A percentile compares a stretch with the other conserved stretches of the same genome.
phyloP scores from a whole-genome alignment of 1,139 yeast genomes.

The Blastobotrys niveus region DNA sequence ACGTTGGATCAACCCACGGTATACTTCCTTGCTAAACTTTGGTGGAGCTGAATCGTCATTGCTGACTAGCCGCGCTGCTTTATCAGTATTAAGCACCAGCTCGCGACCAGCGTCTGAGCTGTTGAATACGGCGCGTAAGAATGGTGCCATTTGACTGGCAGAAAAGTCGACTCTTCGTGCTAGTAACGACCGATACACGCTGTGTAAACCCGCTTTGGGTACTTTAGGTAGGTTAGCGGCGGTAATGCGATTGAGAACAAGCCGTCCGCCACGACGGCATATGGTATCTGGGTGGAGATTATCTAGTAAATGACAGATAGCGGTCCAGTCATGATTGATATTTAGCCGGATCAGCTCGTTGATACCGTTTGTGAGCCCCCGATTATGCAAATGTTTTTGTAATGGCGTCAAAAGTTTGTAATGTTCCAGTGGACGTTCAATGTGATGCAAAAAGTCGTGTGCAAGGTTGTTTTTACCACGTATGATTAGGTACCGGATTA shows the following conservation, averaged over 20 bases:
- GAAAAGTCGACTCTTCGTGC: slow-evolving; percentile 18
- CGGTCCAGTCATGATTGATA: neutral
- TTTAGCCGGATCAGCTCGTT: neutral
- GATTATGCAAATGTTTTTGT: neutral
- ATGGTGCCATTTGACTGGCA: slow-evolving; percentile 5
- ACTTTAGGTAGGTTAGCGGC: too few relatives aligned
- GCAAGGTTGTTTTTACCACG: neutral
- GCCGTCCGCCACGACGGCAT: too few relatives aligned
- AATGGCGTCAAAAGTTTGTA: too few relatives aligned
- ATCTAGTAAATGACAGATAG: neutral
- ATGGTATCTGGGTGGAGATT: too few relatives aligned
- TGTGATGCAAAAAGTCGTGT: slow-evolving; percentile 7
- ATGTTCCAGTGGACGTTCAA: too few relatives aligned
- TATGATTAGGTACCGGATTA: slow-evolving; percentile 7
- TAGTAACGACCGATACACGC: slow-evolving; percentile 21
- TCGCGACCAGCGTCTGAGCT: slow-evolving; percentile 22
- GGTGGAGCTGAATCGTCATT: slow-evolving; percentile 5
- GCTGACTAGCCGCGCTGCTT: slow-evolving; percentile 13
- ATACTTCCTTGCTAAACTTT: slow-evolving; percentile 17
- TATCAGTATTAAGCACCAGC: slow-evolving; percentile 21
- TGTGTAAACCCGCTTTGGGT: neutral
- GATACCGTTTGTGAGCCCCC: neutral
- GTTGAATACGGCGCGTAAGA: slow-evolving; percentile 16
- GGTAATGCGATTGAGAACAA: too few relatives aligned
- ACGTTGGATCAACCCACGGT: slow-evolving; percentile 17